Conservation (phyloP, 164 flowering plant species). For the Hamamelis virginiana region DNA sequence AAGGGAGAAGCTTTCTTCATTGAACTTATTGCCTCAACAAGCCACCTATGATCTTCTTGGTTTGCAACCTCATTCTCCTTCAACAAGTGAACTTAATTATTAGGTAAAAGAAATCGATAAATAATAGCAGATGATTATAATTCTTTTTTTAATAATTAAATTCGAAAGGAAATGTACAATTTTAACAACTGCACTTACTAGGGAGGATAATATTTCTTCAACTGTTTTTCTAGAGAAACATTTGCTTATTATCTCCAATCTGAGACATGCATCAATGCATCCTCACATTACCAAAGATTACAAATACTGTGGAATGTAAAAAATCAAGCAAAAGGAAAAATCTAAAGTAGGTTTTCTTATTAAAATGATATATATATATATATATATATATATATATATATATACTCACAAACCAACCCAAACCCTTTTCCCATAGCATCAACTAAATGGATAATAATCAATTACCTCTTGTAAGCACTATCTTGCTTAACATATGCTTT, state of each 20-base stretch:
- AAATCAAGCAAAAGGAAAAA: no score
- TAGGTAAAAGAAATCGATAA: not conserved
- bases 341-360: no score
- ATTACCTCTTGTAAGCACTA: conserved; percentile 3
- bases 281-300: no score
- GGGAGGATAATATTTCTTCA: conserved; percentile 20
- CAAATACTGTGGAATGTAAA: not conserved
- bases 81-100: not conserved
- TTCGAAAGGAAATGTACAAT: no score
- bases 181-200: no score
- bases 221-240: conserved; percentile 18
- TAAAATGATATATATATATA: no score
- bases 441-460: not conserved
- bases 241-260: conserved; percentile 17
- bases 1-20: conserved; percentile 9
- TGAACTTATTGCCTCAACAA: conserved; percentile 1
- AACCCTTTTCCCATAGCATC: not conserved
- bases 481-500: not conserved
- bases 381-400: no score
- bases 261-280: conserved; percentile 4
- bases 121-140: no score
- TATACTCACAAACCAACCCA: no score
- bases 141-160: no score
- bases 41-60: not conserved
- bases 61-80: conserved; percentile 11